Base-by-base conservation (phyloP, 495 filamentous ascomycete species). In the Penicillium goetzii region DNA sequence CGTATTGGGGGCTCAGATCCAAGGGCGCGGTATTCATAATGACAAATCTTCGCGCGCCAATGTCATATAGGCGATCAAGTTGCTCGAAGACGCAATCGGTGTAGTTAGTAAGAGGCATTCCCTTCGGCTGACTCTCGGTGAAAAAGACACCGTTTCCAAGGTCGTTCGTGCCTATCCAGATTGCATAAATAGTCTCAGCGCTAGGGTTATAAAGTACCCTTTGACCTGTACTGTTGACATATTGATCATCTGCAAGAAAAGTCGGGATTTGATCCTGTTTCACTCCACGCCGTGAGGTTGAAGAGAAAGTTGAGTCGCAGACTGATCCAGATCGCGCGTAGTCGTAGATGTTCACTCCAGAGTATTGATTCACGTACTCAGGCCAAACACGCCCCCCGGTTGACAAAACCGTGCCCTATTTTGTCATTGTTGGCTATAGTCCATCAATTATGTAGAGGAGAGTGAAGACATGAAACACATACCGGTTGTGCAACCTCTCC, bases 21-120 rank as follows among this genome's bases (percentile, higher is more conserved):
- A 52, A 52, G 15, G 49, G 49, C 1, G 49, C 49, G 17, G 30
- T 52, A 11, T 52, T 52, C 49, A 52, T 52, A n/a, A 52, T 10
- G 25, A 52, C 25, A 30, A 52, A 52, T 30, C 49, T 26, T 15
- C 49, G 49, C n/a, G 49, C 49, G n/a, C 49, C 49, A 19, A 52
- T 32, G 7, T n/a, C 25, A 30, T 52, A 32, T 19, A 52, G 25
- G 4, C 49, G 49, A 52, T 52, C 49, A n/a, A 52, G 49, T n/a
- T 52, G 49, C 49, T 52, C 49, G 28, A 52, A 52, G 25, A 52
- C 49, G 12, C 49, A 52, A 19, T 52, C 49, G 49, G 28, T 32
- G 17, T 52, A 52, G 25, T 32, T 52, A 10, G 49, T 28, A 8
- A 52, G 10, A 25, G 49, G 49, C 28, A 52, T 28, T 26, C 49